Evolutionary conservation across 2,329 filamentous ascomycete genomes (phyloP), one percentile per base, ranked within the genome.

Genomic region (Stemphylium beticola): DNA sequence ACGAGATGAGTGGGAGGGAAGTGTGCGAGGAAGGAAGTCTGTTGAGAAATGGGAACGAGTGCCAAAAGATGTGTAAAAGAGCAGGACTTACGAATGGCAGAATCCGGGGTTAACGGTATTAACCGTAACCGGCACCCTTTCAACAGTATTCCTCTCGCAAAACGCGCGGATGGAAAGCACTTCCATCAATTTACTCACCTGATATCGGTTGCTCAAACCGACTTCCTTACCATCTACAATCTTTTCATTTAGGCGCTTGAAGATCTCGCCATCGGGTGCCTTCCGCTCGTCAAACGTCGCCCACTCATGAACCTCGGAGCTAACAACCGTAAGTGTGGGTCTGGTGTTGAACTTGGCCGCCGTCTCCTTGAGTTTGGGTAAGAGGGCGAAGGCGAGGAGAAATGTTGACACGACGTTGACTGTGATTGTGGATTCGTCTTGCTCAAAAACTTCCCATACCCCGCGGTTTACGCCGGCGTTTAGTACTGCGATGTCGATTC

Each of bases 391-490:
- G 0, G 68, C 66, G 2, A 80, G 67, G 2, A 79, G 58, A 10
- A 74, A 69, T 3, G 78, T 77, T 2, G 71, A 73, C 0, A 78
- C 63, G 0, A 77, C 73, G 45, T 80, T 79, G 4, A 77, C 68
- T 3, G 74, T 74, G 14, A 78, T 68, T 14, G 68, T 73, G 0
- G 50, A 54, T 38, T 77, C 75, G 36, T 73, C 67, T 18, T 72
- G 61, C 37, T 64, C 64, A 2, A 60, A 61, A 4, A 64, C 55
- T 11, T 60, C 53, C 57, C 64, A 78, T 2, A 56, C 50, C 9
- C 37, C 53, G 20, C 57, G 66, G 14, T 57, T 62, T 1, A 78
- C 58, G 1, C 76, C 77, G 0, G 78, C 77, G 50, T 79, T 80
- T 22, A 74, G 60, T 0, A 79, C 34, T 0, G 71, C 69, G 9